Base-by-base conservation (phyloP, 2,329 filamentous ascomycete species). In the Aspergillus sojae region DNA sequence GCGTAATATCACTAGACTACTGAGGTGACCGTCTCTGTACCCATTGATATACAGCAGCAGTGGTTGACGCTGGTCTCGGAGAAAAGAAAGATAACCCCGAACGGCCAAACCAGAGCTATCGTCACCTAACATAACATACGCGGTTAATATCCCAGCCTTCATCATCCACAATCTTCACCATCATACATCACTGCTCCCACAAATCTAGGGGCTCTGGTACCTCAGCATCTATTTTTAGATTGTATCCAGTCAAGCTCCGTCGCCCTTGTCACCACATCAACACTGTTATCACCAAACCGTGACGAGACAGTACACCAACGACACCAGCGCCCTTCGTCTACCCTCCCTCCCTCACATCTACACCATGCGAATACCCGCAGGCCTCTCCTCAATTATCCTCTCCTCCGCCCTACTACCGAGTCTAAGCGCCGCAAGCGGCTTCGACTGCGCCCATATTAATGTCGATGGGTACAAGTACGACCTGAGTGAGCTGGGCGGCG, bases 391-490 rank as follows among this genome's bases (percentile, higher is more conserved):
- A 12, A 65, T 72, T 23, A 62, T 76, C 32, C 63, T 77, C 41
- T 69, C 75, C 43, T 68, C 75, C 62, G 53, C 70, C 19, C 56
- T 74, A 12, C 61, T 76, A 11, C 64, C 76, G 19, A 58, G 68
- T n/a, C 64, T 78, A 14, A 68, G 67, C 11, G 64, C 73, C 11
- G 77, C 76, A 1, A 52, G 68, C 46, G 72, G 67, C 58, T 78
- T 81, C 66, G 75, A 80, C 67, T 81, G 79, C 71, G 62, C 68
- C 7, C 58, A 78, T 39, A 74, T 81, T 59, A 72, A 69, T 32
- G 66, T 74, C 28, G 74, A 78, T 56, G 70, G 69, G 43, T 72
- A 77, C 68, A 78, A 77, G 62, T 81, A 79, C 59, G 75, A 81
- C 61, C 68, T 81, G 34, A 77, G 72, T 43, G 67, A 73, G 41